Base-by-base conservation (phyloP, 2,329 filamentous ascomycete species). In the Xylaria sp. region DNA sequence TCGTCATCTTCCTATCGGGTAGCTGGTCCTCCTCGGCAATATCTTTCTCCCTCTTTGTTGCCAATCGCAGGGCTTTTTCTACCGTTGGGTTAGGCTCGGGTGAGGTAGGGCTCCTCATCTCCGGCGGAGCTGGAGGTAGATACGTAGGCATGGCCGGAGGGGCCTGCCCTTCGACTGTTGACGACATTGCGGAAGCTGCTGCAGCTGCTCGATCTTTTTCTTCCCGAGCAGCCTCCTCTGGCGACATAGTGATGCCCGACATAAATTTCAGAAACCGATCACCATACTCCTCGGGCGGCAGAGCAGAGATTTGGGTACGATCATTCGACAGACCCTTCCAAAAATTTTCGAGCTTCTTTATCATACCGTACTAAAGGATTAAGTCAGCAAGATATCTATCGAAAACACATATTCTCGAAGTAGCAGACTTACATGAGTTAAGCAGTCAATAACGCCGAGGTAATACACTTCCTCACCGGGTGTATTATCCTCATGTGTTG, bases 391-490 rank as follows among this genome's bases (percentile, higher is more conserved):
- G 74, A 72, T 29, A 4, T 60, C 8, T 27, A 44, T 58, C 23
- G 27, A 40, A 6, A 10, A 27, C 2, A 8, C 13, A 40, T 23
- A n/a, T 4, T 27, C 58, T 16, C 44, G 27, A 65, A 2, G 18
- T 4, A 29, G 53, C 6, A 40, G 62, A 88, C 93, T 89, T 87
- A 97, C 94, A 80, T 98, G 93, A 75, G 96, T 99, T 76, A 99
- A 85, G 80, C 96, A 99, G 81, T 99, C 96, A 80, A 99, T 99
- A 75, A 99, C 97, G 42, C 96, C 97, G 8, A 99, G 88, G 79
- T 99, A 99, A 81, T 99, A 99, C 50, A 99, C 94, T 81, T 97
- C 93, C 63, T 98, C 93, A 1, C 92, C 94, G 1, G 92, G 89
- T 18, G 84, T 83, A 71, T 97, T 92, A 80, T 97, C 90, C 80